Conservation (phyloP, 2,329 filamentous ascomycete species). For the Talaromyces piceae region DNA sequence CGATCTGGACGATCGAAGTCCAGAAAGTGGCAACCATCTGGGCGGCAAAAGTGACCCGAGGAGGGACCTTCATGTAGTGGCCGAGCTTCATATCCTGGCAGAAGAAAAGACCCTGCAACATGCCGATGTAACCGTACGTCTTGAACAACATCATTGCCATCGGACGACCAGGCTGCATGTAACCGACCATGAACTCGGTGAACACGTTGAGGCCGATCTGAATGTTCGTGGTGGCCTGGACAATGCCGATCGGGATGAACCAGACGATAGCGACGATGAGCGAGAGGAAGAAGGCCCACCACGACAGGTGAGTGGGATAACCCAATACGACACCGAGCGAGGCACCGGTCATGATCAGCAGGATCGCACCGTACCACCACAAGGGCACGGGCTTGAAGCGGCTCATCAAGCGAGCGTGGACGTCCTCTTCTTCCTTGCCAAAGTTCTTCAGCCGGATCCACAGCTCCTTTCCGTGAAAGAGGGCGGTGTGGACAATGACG, state of each 20-base stretch:
- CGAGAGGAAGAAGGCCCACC: conserved; percentile 66
- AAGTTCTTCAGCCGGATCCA: conserved; percentile 56
- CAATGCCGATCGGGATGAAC: conserved; percentile 54
- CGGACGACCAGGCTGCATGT: conserved; percentile 63
- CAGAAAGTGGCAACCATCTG: conserved; percentile 47
- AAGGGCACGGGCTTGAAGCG: conserved; percentile 49
- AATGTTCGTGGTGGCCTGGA: conserved; percentile 63
- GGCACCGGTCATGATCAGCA: conserved; percentile 44
- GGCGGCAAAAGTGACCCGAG: conserved; percentile 44
- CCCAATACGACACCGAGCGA: conserved; percentile 40
- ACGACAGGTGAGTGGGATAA: conserved; percentile 60
- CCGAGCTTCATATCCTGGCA: conserved; percentile 58
- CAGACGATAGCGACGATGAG: conserved; percentile 58
- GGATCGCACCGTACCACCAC: conserved; percentile 51
- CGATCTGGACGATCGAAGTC: conserved; percentile 44
- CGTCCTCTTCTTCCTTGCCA: conserved; percentile 46
- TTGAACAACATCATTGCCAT: conserved; percentile 74
- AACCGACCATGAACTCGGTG: conserved; percentile 66
- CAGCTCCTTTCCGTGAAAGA: conserved; percentile 61
- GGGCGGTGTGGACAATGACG: conserved; percentile 58
- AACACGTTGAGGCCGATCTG: conserved; percentile 62
- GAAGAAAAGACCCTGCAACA: conserved; percentile 60
- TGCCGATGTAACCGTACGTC: conserved; percentile 63
- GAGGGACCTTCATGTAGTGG: conserved; percentile 58
- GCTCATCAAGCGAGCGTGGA: conserved; percentile 50